phyloP scores from a whole-genome alignment of 345 rosid species.

The Linum trigynum region DNA sequence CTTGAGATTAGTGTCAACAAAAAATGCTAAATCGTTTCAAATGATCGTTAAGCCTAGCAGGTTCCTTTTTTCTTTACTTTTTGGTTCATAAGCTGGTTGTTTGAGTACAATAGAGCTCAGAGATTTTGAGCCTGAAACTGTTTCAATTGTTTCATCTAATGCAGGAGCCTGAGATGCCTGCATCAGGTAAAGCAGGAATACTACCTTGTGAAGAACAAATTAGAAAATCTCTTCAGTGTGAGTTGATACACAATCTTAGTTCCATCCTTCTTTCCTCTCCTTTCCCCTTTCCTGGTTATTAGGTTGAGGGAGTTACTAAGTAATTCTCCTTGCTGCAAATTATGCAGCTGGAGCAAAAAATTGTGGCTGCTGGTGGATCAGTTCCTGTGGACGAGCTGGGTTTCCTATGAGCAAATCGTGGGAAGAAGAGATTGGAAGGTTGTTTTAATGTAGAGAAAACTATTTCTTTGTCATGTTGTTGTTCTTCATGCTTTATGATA shows the following conservation, averaged over 20 bases:
- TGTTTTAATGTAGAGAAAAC: constrained; percentile 16
- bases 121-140: no score
- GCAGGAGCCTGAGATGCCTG: constrained; percentile 72
- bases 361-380: constrained; percentile 78
- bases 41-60: no score
- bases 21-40: no score
- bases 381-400: constrained; percentile 43
- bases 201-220: constrained; percentile 60
- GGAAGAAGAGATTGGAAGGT: constrained; percentile 5
- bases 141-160: background rate
- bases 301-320: background rate
- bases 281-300: background rate
- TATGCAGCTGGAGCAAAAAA: constrained; percentile 80
- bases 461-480: background rate
- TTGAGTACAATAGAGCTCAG: no score
- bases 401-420: constrained; percentile 15
- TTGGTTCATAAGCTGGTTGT: no score
- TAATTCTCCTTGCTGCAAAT: constrained; percentile 7
- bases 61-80: no score
- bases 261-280: background rate
- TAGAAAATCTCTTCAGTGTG: constrained; percentile 69
- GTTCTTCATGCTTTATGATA: constrained; percentile 1
- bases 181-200: constrained; percentile 81
- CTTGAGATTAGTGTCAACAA: no score
- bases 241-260: constrained; percentile 16